phyloP scores from a whole-genome alignment of 2,329 filamentous ascomycete genomes.

The Beauveria caledonica region DNA sequence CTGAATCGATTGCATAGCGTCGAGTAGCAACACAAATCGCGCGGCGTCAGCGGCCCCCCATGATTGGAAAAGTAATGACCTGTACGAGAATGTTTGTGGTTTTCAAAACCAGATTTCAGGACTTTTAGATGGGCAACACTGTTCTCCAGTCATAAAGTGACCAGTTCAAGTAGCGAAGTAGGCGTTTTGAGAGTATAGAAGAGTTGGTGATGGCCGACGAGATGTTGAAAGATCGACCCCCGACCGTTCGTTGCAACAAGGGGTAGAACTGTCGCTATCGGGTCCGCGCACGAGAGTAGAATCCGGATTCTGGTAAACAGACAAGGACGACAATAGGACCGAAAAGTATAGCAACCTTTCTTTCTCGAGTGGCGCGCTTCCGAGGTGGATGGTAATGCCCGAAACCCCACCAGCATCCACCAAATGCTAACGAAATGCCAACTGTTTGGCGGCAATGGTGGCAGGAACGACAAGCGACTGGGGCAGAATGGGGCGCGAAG shows the following conservation, averaged over 20 bases:
- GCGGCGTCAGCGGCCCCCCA: constrained; percentile 11
- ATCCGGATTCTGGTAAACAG: background rate
- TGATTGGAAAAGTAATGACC: background rate
- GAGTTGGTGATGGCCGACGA: background rate
- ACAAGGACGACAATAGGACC: background rate
- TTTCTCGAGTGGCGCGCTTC: constrained; percentile 3
- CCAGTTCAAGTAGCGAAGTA: background rate
- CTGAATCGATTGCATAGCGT: constrained; percentile 9
- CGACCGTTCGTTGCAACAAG: background rate
- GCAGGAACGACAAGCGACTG: constrained; percentile 4
- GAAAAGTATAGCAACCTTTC: background rate
- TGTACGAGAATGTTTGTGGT: background rate
- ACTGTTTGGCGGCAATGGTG: background rate
- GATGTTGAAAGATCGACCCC: background rate
- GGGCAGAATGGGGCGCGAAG: background rate
- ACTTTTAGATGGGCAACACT: background rate
- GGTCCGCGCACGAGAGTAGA: background rate
- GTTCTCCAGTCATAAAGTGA: background rate
- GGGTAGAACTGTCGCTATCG: background rate
- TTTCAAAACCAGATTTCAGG: background rate
- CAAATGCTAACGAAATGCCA: background rate
- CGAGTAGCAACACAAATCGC: constrained; percentile 6
- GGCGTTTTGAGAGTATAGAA: background rate
- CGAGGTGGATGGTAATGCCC: constrained; percentile 3
- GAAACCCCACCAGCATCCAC: constrained; percentile 9